Base-by-base conservation (phyloP, 208 protist species). In the Acanthamoeba quina region DNA sequence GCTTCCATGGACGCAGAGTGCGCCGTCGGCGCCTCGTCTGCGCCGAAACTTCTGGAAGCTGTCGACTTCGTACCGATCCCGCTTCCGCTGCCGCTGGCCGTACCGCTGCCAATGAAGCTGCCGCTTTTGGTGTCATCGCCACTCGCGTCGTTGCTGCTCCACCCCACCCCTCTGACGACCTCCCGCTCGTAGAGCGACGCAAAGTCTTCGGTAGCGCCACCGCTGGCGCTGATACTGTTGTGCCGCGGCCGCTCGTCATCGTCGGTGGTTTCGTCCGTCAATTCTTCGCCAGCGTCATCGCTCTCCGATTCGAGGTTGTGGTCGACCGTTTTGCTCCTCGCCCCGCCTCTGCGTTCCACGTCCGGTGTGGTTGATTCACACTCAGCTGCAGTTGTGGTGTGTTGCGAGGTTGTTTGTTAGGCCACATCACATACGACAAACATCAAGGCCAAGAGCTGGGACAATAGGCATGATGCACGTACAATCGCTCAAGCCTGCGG, bases 191-290 rank as follows among this genome's bases (percentile, higher is more conserved):
- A 80, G 21, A 80, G 70, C 37, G 70, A 80, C 5, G 70, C 24
- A 29, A 80, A 80, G 70, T 80, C 70, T 26, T 80, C 70, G 19
- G 64, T 47, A 47, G 44, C 44, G 44, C 60, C n/a, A 9, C 68
- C 9, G 9, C 49, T 7, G 52, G 21, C n/a, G 52, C 49, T 19
- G 19, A 31, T 6, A n/a, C 4, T 37, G 78, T 17, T 62, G 1
- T 41, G 78, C 49, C 49, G 78, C 37, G 24, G 76, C 31, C 24
- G 21, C 29, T 86, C 78, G 44, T 86, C 78, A 13, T 86, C 78
- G 52, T 86, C 78, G 31, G 49, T 86, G 49, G 78, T 24, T 6
- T 44, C 78, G 78, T 86, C 78, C n/a, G 78, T 86, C 78, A 86
- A 15, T 17, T 86, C 78, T 24, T 86, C 78, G 19, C 41, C 49